Percentiles rank a stretch among this genome's conserved stretches.
These are phyloP conservation scores for Thielaviopsis musarum DNA, from an alignment of 2,329 filamentous ascomycete genomes.

Conservation along the genomic window DNA sequence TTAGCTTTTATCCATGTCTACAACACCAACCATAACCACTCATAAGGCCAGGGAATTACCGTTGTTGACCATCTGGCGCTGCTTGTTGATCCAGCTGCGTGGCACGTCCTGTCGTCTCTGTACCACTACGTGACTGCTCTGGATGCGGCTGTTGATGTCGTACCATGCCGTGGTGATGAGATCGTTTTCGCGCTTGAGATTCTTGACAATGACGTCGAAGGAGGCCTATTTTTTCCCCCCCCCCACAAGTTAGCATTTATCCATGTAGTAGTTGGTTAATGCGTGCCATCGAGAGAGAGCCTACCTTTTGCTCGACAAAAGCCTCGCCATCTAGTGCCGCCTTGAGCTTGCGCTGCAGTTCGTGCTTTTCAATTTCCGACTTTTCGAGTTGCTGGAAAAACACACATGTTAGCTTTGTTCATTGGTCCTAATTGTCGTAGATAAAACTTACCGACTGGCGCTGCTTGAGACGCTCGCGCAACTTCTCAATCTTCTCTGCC, in stretches of 20 bases:
- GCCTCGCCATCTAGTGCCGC: slow-evolving; percentile 32
- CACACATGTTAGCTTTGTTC: slow-evolving; percentile 8
- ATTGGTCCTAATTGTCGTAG: slow-evolving; percentile 8
- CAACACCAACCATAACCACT: too few relatives aligned
- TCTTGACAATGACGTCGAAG: slow-evolving; percentile 41
- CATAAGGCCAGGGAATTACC: slow-evolving; percentile 1
- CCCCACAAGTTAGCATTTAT: background rate
- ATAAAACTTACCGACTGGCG: slow-evolving; percentile 38
- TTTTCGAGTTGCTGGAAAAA: slow-evolving; percentile 38
- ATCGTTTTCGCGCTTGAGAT: slow-evolving; percentile 59
- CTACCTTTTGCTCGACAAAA: slow-evolving; percentile 35
- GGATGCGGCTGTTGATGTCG: slow-evolving; percentile 59
- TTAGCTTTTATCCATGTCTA: background rate
- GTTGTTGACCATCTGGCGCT: slow-evolving; percentile 51
- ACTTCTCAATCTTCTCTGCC: slow-evolving; percentile 39
- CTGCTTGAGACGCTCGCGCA: slow-evolving; percentile 36
- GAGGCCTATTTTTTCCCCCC: slow-evolving; percentile 33
- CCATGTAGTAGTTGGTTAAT: background rate
- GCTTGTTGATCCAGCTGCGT: slow-evolving; percentile 72
- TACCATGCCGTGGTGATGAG: slow-evolving; percentile 78
- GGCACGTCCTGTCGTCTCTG: slow-evolving; percentile 59
- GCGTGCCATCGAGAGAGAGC: slow-evolving; percentile 16
- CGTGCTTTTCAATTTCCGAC: slow-evolving; percentile 37
- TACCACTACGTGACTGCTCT: slow-evolving; percentile 68
- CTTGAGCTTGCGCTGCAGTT: slow-evolving; percentile 38